Evolutionary conservation across 306 rosid genomes (phyloP).

Genomic region (Psophocarpus tetragonolobus): DNA sequence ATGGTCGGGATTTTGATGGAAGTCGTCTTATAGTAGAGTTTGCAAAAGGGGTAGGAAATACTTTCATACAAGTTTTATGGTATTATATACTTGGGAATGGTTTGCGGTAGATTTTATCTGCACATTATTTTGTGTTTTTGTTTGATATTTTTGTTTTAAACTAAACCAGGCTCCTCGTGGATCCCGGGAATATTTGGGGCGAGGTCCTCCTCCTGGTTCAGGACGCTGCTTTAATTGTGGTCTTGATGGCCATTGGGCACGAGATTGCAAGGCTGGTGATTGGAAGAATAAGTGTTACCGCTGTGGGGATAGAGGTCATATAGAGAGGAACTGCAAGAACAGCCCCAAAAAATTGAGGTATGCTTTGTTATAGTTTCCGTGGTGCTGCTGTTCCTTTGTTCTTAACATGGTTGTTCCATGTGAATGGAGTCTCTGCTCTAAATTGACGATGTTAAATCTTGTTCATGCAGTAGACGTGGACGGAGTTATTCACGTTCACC

Average conservation of each 20-base stretch:
- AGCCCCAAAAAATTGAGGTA: conserved; percentile 66
- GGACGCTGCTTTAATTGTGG: conserved; percentile 92
- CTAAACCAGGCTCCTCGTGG: conserved; percentile 76
- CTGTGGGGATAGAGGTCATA: conserved; percentile 79
- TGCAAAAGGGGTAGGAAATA: conserved; percentile 64
- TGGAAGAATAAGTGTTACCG: conserved; percentile 84
- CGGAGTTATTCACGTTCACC: conserved; percentile 54
- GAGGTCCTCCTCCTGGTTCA: conserved; percentile 87
- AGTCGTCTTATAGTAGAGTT: conserved; percentile 75
- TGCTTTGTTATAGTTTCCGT: neutral
- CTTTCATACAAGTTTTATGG: no score
- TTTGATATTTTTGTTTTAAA: no score
- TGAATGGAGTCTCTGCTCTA: neutral
- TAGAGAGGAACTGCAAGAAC: conserved; percentile 67
- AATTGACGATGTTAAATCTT: neutral
- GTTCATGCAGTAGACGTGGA: conserved; percentile 36
- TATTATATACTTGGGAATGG: no score
- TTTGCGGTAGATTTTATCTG: no score
- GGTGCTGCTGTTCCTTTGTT: neutral
- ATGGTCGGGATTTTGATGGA: conserved; percentile 80
- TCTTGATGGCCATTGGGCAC: conserved; percentile 86
- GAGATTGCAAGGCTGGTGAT: conserved; percentile 86
- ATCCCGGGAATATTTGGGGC: conserved; percentile 66
- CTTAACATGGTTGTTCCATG: neutral
- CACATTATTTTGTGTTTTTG: no score